Evolutionary conservation across 176 grass and related monocot genomes (phyloP).

Genomic region (Zoysia pacifica): DNA sequence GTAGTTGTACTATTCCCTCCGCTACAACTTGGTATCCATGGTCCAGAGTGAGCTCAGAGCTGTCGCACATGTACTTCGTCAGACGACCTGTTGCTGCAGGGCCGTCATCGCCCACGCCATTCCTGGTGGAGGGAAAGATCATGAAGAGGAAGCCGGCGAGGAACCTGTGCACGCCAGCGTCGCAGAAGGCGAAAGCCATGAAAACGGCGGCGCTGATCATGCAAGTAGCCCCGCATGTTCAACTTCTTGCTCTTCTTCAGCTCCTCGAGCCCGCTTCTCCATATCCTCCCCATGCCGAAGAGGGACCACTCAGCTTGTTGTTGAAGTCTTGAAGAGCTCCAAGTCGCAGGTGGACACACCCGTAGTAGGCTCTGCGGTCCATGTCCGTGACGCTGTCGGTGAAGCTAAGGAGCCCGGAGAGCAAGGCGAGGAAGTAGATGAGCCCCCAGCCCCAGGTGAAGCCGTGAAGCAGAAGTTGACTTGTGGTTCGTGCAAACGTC

Average conservation of each 20-base stretch:
- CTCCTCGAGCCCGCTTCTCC: background rate
- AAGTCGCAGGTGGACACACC: constrained; percentile 17
- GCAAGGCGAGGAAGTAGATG: constrained; percentile 9
- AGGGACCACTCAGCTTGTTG: background rate
- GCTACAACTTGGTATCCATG: no score
- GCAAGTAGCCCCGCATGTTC: constrained; percentile 7
- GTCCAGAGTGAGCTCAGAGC: no score
- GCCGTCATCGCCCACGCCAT: constrained; percentile 35
- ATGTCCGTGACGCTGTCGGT: constrained; percentile 47
- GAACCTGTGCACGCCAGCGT: constrained; percentile 35
- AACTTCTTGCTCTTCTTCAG: background rate
- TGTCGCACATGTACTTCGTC: no score
- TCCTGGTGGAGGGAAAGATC: constrained; percentile 43
- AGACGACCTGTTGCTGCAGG: background rate
- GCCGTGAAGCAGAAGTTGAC: constrained; percentile 35
- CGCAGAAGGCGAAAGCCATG: constrained; percentile 36
- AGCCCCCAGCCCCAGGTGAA: background rate
- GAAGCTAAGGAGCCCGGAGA: constrained; percentile 38
- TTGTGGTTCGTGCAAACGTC: background rate
- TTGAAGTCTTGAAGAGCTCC: background rate
- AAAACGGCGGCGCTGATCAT: constrained; percentile 42
- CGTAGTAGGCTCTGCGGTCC: constrained; percentile 42
- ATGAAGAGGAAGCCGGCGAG: constrained; percentile 46
- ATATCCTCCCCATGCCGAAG: background rate
- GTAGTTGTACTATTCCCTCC: no score